Percentiles rank a stretch among this genome's conserved stretches.
These are phyloP conservation scores for Neoboletus subvelutipes DNA, from an alignment of 768 basidiomycete genomes.

Conservation along the genomic window DNA sequence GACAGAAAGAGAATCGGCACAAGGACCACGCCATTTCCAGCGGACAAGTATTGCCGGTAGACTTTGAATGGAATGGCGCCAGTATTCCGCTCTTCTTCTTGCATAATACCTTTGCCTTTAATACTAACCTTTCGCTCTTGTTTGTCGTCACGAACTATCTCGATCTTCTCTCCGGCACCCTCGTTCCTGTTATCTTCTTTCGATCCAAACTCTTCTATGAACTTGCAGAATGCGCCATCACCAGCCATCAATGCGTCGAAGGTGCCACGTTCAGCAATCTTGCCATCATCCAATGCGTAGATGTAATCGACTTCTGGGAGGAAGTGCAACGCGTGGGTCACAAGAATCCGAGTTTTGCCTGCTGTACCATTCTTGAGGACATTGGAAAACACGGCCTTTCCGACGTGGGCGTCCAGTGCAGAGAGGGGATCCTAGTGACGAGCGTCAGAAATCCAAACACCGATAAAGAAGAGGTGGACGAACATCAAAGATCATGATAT, in stretches of 20 bases:
- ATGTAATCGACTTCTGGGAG: conserved; percentile 87
- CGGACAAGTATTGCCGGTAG: conserved; percentile 55
- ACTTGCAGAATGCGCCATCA: conserved; percentile 67
- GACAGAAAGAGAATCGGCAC: conserved; percentile 65
- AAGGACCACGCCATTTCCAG: conserved; percentile 64
- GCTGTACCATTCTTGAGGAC: conserved; percentile 63
- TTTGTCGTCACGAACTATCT: conserved; percentile 35
- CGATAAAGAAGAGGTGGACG: conserved; percentile 8
- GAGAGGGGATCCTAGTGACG: conserved; percentile 67
- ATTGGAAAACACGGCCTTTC: conserved; percentile 82
- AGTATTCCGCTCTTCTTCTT: conserved; percentile 77
- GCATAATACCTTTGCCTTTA: conserved; percentile 66
- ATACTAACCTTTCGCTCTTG: conserved; percentile 34
- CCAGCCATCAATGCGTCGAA: conserved; percentile 67
- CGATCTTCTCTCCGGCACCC: conserved; percentile 35
- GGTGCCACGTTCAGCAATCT: conserved; percentile 77
- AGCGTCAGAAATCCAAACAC: not conserved
- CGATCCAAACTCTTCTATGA: conserved; percentile 77
- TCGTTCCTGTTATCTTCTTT: conserved; percentile 48
- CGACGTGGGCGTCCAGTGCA: conserved; percentile 93
- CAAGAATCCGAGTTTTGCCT: conserved; percentile 81
- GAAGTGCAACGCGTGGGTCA: conserved; percentile 91
- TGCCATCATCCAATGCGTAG: conserved; percentile 73
- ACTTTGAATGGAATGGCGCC: conserved; percentile 48
- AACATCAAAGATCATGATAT: conserved; percentile 82